Percentiles rank a stretch among this genome's conserved stretches.
Conservation (phyloP, 2,329 filamentous ascomycete genomes). For the Cladophialophora psammophila region DNA sequence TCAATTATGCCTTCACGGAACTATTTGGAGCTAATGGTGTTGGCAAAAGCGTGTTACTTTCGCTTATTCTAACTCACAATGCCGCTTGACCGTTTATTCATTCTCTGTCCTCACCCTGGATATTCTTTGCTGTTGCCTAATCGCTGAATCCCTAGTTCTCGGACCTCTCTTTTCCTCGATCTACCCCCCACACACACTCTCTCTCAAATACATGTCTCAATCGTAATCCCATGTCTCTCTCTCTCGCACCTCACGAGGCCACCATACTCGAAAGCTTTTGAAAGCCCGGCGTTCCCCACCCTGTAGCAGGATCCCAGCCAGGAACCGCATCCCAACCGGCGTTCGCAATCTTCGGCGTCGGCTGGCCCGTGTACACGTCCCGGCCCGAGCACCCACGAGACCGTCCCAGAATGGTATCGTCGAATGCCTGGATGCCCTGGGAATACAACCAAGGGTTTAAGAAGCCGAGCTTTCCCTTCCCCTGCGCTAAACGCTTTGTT, state of each 20-base stretch:
- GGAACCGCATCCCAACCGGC: constrained; percentile 60
- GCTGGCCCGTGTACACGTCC: constrained; percentile 48
- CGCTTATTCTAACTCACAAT: neutral
- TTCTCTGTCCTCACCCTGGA: neutral
- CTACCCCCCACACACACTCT: too few species aligned
- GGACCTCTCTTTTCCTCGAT: neutral
- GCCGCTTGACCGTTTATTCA: neutral
- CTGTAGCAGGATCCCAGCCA: constrained; percentile 61
- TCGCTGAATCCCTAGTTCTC: neutral
- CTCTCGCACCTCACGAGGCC: neutral
- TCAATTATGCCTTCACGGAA: neutral
- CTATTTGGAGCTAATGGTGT: neutral
- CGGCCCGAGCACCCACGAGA: constrained; percentile 55
- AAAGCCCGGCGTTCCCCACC: constrained; percentile 42
- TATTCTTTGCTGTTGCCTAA: neutral
- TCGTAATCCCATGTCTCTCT: neutral
- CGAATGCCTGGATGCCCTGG: constrained; percentile 53
- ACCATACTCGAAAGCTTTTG: constrained; percentile 15
- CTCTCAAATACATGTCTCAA: neutral
- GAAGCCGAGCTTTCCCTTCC: constrained; percentile 63
- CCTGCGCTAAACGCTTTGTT: constrained; percentile 65
- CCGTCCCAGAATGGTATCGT: constrained; percentile 58
- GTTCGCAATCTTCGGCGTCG: constrained; percentile 51
- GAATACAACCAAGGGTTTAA: constrained; percentile 69
- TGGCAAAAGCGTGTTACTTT: neutral